Evolutionary conservation across 148 eudicot species (phyloP), one percentile per base, ranked within the genome.

Genomic region (Pharnaceum exiguum): DNA sequence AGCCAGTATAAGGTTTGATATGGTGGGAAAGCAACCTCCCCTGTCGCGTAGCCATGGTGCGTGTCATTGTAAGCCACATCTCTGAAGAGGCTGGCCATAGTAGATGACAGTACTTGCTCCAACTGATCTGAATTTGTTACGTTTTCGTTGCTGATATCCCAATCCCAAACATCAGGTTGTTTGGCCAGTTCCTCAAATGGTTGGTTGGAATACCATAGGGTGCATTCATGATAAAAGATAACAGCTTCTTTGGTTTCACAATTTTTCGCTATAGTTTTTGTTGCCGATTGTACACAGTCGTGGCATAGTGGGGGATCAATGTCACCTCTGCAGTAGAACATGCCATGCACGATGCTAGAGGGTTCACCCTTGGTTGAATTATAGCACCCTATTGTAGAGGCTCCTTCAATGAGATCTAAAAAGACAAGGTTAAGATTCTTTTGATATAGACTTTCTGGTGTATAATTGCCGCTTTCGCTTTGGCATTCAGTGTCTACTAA

Each of bases 321-420:
- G 25, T 74, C 71, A 5, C 62, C 71, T 8, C 67, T 71, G 46
- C 74, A 69, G 47, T 59, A 67, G 51, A 49, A 72, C 46, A 55
- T 43, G 13, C 68, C 69, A 9, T 56, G 57, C 17, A 57, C 45
- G 10, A 12, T 27, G 69, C 50, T 30, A 1, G 17, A 46, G 39
- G 24, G 18, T 13, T 33, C 28, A 4, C 68, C 59, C 2, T 23
- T n/a, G 19, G 47, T 46, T 19, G 44, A 2, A 13, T 46, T 31
- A 22, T 46, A 65, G 38, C 33, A 55, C 28, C 19, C 21, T 2
- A 12, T 32, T 19, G 6, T 24, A 7, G 69, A 16, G 3, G 69
- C 47, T 11, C 46, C 35, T 4, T 4, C 4, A 7, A 46, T 18
- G 17, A 65, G 55, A 10, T 65, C 32, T 21, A 54, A 33, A 7